These are phyloP conservation scores for Tuber calosporum DNA, from an alignment of 495 filamentous ascomycete genomes.

Conservation along the genomic window DNA sequence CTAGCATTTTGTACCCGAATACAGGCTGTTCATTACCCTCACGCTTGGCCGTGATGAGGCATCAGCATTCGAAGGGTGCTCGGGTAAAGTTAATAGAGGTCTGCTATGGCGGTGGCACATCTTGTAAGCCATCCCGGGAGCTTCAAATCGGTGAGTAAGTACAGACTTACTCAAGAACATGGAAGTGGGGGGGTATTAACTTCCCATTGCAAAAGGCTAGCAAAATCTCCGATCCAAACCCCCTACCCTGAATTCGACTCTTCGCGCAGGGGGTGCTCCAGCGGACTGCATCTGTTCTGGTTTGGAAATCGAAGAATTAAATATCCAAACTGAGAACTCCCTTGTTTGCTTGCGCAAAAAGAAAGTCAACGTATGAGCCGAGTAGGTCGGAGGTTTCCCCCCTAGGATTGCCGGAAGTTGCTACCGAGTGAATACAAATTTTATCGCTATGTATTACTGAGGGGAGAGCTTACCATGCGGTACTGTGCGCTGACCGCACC, in stretches of 20 bases:
- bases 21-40: no score
- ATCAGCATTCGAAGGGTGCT: no score
- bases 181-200: no score
- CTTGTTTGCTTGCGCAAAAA: neutral
- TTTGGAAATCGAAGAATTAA: neutral
- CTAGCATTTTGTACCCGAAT: no score
- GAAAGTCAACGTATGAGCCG: neutral
- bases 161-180: no score
- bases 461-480: neutral
- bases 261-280: neutral
- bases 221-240: neutral
- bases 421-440: neutral
- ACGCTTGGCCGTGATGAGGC: no score
- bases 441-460: neutral
- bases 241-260: neutral
- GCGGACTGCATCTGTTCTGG: neutral
- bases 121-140: no score
- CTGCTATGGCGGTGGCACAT: no score
- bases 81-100: no score
- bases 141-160: no score
- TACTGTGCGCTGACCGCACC: neutral
- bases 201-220: neutral
- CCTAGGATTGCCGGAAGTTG: neutral
- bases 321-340: neutral
- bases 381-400: neutral